Percentiles rank a stretch among this genome's conserved stretches.
phyloP scores from a whole-genome alignment of 352 stramenopile species.

The Phytophthora pluvialis region DNA sequence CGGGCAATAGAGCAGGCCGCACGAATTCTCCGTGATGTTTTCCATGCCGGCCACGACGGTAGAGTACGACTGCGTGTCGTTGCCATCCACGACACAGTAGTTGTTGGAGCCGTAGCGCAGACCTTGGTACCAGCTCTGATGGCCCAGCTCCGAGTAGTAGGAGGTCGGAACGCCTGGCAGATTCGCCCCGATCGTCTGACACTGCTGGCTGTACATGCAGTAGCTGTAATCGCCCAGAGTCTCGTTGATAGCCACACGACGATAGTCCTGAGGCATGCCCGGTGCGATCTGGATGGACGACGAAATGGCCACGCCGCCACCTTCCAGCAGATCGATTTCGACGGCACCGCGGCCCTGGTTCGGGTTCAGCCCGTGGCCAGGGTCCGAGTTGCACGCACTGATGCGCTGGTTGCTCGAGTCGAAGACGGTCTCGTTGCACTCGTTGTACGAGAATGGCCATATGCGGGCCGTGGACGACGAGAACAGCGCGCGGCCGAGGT shows the following conservation, averaged over 20 bases:
- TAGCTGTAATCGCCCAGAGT: conserved; percentile 35
- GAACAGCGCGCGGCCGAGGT: conserved; percentile 95
- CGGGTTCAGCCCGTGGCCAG: conserved; percentile 92
- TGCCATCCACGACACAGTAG: conserved; percentile 46
- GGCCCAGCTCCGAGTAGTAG: conserved; percentile 44
- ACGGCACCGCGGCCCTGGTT: conserved; percentile 90
- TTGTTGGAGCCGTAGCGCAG: conserved; percentile 68
- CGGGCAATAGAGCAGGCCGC: conserved; percentile 50
- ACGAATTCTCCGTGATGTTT: conserved; percentile 60
- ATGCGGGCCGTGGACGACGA: conserved; percentile 93
- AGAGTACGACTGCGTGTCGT: conserved; percentile 54
- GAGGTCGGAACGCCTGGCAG: conserved; percentile 56
- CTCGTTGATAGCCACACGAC: conserved; percentile 42
- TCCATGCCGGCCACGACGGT: conserved; percentile 42
- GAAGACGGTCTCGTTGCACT: conserved; percentile 91
- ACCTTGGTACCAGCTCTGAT: conserved; percentile 64
- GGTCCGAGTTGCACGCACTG: conserved; percentile 90
- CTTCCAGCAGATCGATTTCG: conserved; percentile 97
- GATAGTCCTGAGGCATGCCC: conserved; percentile 60
- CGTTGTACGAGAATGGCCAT: conserved; percentile 96
- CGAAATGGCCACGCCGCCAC: conserved; percentile 65
- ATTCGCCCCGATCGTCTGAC: conserved; percentile 58
- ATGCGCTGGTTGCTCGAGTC: conserved; percentile 71
- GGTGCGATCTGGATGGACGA: conserved; percentile 82
- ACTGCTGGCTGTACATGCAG: conserved; percentile 56